phyloP scores from a whole-genome alignment of 306 rosid species.

The Cucumis hystrix region DNA sequence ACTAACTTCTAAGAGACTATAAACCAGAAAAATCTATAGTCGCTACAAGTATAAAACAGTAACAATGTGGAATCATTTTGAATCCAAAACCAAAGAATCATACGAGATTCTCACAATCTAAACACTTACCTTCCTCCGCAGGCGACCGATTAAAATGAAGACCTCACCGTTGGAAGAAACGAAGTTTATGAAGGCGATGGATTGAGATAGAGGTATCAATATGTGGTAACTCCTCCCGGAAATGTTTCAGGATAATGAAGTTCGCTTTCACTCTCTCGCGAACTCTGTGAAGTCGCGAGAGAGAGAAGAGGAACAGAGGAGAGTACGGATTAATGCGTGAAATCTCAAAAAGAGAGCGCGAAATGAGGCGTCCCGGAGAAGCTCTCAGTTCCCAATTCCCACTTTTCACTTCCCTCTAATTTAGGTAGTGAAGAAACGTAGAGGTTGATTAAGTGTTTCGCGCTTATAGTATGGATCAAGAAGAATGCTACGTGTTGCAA shows the following conservation, averaged over 20 bases:
- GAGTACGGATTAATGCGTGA: neutral
- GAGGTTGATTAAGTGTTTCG: neutral
- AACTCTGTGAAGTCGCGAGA: neutral
- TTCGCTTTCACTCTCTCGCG: neutral
- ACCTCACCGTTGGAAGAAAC: neutral
- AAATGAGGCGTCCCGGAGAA: neutral
- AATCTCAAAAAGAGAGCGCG: conserved; percentile 1
- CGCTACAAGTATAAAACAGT: neutral
- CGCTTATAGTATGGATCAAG: neutral
- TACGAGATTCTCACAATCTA: neutral
- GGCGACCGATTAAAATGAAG: neutral
- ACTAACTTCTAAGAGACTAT: neutral
- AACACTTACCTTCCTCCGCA: neutral
- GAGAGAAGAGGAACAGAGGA: neutral
- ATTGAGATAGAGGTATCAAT: neutral
- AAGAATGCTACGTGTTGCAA: neutral
- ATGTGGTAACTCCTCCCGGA: neutral
- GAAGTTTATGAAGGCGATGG: neutral
- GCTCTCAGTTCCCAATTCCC: too few species aligned
- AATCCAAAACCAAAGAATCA: neutral
- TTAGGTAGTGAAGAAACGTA: neutral
- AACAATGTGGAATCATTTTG: neutral
- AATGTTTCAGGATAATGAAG: neutral
- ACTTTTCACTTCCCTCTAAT: neutral
- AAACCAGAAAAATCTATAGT: neutral